These are phyloP conservation scores for Hibiscus mutabilis DNA, from an alignment of 345 rosid species.

Conservation along the genomic window DNA sequence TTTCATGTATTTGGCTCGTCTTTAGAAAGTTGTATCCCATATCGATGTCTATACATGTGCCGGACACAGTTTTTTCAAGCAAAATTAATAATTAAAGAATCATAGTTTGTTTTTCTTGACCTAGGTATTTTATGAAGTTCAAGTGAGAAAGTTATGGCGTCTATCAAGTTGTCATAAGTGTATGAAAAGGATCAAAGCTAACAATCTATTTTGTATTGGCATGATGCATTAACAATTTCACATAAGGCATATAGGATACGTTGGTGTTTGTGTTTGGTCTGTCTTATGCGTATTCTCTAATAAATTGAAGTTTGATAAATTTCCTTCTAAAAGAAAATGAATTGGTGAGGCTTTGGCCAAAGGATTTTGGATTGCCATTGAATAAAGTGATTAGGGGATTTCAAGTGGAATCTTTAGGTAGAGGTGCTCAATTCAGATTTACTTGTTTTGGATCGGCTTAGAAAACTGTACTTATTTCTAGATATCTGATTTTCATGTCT, in stretches of 20 bases:
- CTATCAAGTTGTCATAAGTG: background rate
- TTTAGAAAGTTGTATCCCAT: background rate
- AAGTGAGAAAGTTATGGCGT: background rate
- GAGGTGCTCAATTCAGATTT: background rate
- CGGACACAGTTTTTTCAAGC: background rate
- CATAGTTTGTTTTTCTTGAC: background rate
- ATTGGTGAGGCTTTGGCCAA: too few relatives aligned
- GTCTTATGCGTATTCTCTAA: background rate
- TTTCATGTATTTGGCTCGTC: background rate
- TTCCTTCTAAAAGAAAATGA: background rate
- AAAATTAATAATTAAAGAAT: background rate
- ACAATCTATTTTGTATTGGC: background rate
- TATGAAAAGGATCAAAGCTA: background rate
- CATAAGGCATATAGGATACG: background rate
- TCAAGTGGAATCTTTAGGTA: background rate
- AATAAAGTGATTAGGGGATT: background rate
- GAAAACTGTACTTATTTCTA: background rate
- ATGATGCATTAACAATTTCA: background rate
- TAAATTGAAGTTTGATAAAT: background rate
- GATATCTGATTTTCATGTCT: background rate
- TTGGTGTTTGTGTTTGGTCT: background rate
- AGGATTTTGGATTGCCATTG: background rate
- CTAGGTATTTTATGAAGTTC: background rate
- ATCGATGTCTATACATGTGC: background rate
- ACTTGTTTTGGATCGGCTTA: background rate